A percentile compares a stretch with the other conserved stretches of the same genome.
Evolutionary conservation across 2,329 filamentous ascomycete genomes (phyloP).

Genomic region (Stemphylium lycopersici): DNA sequence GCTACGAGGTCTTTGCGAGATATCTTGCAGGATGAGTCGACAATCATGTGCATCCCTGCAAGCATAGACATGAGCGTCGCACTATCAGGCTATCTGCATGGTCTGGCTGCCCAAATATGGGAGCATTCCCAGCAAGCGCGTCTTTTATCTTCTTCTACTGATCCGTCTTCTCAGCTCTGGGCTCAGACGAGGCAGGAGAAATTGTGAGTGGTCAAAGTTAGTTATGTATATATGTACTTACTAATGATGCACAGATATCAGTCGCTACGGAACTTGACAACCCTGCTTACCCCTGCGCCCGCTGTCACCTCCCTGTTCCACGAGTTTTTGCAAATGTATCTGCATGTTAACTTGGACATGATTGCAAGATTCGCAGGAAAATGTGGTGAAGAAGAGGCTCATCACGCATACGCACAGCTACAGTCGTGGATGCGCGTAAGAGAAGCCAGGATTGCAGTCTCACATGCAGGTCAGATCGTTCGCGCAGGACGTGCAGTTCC

Average conservation of each 20-base stretch:
- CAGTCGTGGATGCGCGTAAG: conserved; percentile 52
- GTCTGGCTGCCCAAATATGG: conserved; percentile 28
- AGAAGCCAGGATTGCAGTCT: conserved; percentile 23
- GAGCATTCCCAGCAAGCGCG: conserved; percentile 23
- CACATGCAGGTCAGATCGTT: conserved; percentile 27
- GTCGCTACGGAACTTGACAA: conserved; percentile 54
- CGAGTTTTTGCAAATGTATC: conserved; percentile 64
- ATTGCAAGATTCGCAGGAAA: conserved; percentile 70
- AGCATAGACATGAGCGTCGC: conserved; percentile 55
- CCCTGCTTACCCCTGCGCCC: conserved; percentile 44
- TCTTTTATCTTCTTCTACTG: conserved; percentile 18
- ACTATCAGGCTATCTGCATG: conserved; percentile 21
- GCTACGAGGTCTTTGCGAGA: conserved; percentile 34
- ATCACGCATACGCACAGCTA: conserved; percentile 25
- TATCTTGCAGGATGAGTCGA: conserved; percentile 48
- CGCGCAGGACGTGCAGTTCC: conserved; percentile 20
- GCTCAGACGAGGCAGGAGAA: conserved; percentile 21
- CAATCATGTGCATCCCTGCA: conserved; percentile 57
- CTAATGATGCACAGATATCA: not conserved
- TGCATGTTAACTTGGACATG: conserved; percentile 67
- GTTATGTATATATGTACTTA: too few relatives aligned
- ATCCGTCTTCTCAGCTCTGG: conserved; percentile 29
- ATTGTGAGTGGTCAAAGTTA: conserved; percentile 3
- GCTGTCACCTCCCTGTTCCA: conserved; percentile 43
- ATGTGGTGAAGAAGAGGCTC: conserved; percentile 68